Conservation (phyloP, 306 rosid species). For the Lathyrus oleraceus region DNA sequence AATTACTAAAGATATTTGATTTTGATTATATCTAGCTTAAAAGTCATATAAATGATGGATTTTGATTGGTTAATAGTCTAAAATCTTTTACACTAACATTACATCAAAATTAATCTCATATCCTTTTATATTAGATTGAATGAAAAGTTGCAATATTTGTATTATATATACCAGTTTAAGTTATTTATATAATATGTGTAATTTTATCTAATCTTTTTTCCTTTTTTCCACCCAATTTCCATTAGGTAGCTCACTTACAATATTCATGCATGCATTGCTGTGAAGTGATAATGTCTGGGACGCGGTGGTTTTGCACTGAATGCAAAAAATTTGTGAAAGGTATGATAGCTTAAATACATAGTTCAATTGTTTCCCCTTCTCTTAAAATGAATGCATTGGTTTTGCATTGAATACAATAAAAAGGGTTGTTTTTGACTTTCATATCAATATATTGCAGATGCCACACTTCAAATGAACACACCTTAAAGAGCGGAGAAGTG, state of each 20-base stretch:
- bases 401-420: neutral
- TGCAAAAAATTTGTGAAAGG: conserved; percentile 68
- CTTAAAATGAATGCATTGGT: neutral
- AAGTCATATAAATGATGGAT: too few species aligned
- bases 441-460: conserved; percentile 41
- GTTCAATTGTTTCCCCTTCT: neutral
- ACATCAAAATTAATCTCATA: too few species aligned
- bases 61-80: too few species aligned
- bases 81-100: too few species aligned
- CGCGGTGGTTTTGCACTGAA: conserved; percentile 54
- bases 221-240: conserved; percentile 16
- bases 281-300: conserved; percentile 49
- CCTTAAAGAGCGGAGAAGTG: conserved; percentile 37
- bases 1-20: too few species aligned
- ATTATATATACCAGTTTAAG: neutral
- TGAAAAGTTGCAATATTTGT: too few species aligned
- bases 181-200: neutral
- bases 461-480: conserved; percentile 41
- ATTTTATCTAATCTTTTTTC: neutral
- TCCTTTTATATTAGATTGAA: too few species aligned
- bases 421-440: conserved; percentile 20
- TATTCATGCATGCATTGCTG: conserved; percentile 57
- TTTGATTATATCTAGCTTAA: too few species aligned
- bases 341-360: conserved; percentile 15
- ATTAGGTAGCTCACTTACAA: conserved; percentile 26